These are phyloP conservation scores for Hypoxylon sp. DNA, from an alignment of 2,329 filamentous ascomycete species.

Conservation along the genomic window DNA sequence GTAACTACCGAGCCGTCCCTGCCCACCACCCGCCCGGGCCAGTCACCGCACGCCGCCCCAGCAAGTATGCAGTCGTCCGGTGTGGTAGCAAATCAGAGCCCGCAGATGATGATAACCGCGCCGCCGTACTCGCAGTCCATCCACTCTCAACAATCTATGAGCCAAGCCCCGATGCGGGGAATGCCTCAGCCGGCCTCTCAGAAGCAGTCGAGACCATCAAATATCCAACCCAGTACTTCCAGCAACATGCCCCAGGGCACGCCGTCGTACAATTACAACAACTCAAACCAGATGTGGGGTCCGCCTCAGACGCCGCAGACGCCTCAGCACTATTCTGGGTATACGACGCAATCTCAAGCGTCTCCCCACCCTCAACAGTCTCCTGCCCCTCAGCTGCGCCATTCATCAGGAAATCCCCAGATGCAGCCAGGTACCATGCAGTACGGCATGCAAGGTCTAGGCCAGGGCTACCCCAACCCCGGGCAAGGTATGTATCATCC, in stretches of 20 bases:
- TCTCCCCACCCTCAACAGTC: conserved; percentile 66
- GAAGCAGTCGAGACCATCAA: conserved; percentile 75
- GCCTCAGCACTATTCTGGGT: conserved; percentile 67
- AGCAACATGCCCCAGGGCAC: conserved; percentile 63
- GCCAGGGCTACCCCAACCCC: conserved; percentile 67
- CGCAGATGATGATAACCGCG: conserved; percentile 74
- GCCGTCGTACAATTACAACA: conserved; percentile 72
- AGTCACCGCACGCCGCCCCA: conserved; percentile 69
- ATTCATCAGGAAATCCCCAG: conserved; percentile 64
- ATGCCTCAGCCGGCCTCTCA: conserved; percentile 72
- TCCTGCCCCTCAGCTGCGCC: conserved; percentile 70
- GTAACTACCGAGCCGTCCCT: conserved; percentile 59
- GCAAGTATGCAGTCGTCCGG: conserved; percentile 67
- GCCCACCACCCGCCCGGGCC: conserved; percentile 64
- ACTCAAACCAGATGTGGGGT: conserved; percentile 71
- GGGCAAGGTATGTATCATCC: conserved; percentile 69
- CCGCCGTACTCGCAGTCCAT: conserved; percentile 77
- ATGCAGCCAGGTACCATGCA: conserved; percentile 68
- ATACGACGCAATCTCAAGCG: conserved; percentile 63
- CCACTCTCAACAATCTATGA: conserved; percentile 77
- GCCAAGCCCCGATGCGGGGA: conserved; percentile 77
- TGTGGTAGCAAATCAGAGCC: conserved; percentile 71
- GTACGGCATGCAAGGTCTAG: conserved; percentile 72
- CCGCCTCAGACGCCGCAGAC: conserved; percentile 71
- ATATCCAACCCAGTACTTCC: conserved; percentile 65